Evolutionary conservation across 805 yeast genomes (phyloP), one percentile per base, ranked within the genome.

Genomic region (Isabelozyma gotoi): DNA sequence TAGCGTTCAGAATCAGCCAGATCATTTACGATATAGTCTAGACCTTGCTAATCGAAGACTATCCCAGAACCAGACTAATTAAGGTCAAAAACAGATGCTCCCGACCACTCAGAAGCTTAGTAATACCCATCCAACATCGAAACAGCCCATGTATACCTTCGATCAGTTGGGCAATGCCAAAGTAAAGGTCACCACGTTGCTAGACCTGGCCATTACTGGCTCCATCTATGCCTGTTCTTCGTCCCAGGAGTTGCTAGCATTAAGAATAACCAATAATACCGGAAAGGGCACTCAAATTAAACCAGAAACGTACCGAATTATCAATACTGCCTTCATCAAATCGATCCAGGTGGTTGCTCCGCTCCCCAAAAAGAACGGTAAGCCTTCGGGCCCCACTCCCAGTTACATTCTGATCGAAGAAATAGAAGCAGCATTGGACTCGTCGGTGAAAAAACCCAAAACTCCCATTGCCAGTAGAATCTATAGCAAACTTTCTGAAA

Each of bases 161-260:
- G 29, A 24, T n/a, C 29, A 10, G 29, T 24, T 49, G 7, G 38
- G 53, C 36, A 55, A 56, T 45, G 35, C 60, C 33, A 62, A 81
- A 53, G 86, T 87, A 45, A 79, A 73, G 55, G 69, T 85, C 41
- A 76, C 78, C 10, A 86, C 87, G 40, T 65, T 76, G 5, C 65
- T 81, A 37, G 88, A 84, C 54, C 72, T 74, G 19, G 68, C 70
- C 7, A 69, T 81, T 41, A 69, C 71, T n/a, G 96, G 94, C 1
- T 66, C 74, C 24, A 74, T 87, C 32, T 83, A 81, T 58, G 75
- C 89, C 7, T 83, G 77, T 58, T 77, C 80, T 44, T 68, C 82
- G 5, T 73, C 71, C 42, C 44, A 67, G 29, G 29, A 10, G 29
- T n/a, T 24, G 3, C 12, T 24, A 3, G 29, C 29, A 1, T 54